phyloP scores from a whole-genome alignment of 169 alveolate species.

The Hepatocystis sp. region DNA sequence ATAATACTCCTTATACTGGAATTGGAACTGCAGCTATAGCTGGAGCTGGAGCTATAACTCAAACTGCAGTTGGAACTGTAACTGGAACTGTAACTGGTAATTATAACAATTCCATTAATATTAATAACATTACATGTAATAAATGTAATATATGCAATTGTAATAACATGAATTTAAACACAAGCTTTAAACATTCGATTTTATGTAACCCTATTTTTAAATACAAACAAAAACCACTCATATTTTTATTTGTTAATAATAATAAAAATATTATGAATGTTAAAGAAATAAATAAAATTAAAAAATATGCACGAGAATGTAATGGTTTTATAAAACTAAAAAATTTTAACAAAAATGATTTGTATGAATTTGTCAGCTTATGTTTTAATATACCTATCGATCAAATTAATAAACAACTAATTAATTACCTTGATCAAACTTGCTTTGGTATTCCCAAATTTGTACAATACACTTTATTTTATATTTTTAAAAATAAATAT shows the following conservation, averaged over 20 bases:
- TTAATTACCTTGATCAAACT: constrained; percentile 76
- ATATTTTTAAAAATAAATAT: constrained; percentile 68
- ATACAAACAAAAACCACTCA: constrained; percentile 68
- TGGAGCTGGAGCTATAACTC: constrained; percentile 19
- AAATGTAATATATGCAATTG: too few relatives aligned
- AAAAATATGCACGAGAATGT: constrained; percentile 79
- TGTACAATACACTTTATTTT: constrained; percentile 76
- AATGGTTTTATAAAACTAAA: constrained; percentile 78
- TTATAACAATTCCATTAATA: too few relatives aligned
- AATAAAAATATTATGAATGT: constrained; percentile 23
- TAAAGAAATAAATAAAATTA: constrained; percentile 53
- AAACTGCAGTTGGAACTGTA: neutral
- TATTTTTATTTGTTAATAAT: constrained; percentile 48
- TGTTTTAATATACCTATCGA: constrained; percentile 52
- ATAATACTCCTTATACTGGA: constrained; percentile 1
- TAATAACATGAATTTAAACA: too few relatives aligned
- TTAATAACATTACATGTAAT: too few relatives aligned
- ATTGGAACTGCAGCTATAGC: too few relatives aligned
- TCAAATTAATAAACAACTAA: constrained; percentile 63
- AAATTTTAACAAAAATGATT: constrained; percentile 37
- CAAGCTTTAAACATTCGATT: constrained; percentile 47
- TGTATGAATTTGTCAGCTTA: constrained; percentile 75
- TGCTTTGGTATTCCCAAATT: constrained; percentile 81
- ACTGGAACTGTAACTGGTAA: too few relatives aligned
- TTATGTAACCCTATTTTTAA: constrained; percentile 72